A percentile compares a stretch with the other conserved stretches of the same genome.
Evolutionary conservation across 768 basidiomycete species (phyloP).

Genomic region (Collybia sordida): DNA sequence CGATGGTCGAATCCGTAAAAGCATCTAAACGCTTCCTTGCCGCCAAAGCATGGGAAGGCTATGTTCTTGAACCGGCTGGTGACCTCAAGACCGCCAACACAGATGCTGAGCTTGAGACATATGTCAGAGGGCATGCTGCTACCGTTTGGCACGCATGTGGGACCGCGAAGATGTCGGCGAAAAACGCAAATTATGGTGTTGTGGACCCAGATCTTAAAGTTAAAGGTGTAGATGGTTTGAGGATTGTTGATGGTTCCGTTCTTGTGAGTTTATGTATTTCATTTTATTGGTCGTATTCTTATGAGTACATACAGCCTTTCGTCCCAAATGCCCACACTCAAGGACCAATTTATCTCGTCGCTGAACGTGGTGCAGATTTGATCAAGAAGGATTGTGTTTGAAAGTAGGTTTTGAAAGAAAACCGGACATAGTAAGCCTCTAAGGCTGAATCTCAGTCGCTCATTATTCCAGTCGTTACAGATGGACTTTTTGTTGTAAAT

Average conservation of each 20-base stretch:
- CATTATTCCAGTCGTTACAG: too few relatives aligned
- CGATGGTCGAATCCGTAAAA: slow-evolving; percentile 9
- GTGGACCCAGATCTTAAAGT: slow-evolving; percentile 28
- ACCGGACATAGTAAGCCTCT: too few relatives aligned
- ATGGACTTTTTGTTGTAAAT: too few relatives aligned
- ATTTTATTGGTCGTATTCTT: background rate
- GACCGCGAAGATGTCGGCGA: slow-evolving; percentile 23
- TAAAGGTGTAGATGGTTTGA: slow-evolving; percentile 26
- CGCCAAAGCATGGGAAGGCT: slow-evolving; percentile 7
- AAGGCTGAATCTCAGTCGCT: background rate
- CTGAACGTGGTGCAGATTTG: slow-evolving; percentile 13
- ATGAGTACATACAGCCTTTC: slow-evolving; percentile 7
- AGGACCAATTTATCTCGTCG: slow-evolving; percentile 14
- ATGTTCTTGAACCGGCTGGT: slow-evolving; percentile 4
- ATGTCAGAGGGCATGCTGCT: slow-evolving; percentile 14
- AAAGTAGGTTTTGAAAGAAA: too few relatives aligned
- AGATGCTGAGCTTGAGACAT: slow-evolving; percentile 16
- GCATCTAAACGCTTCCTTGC: slow-evolving; percentile 2
- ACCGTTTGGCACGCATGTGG: slow-evolving; percentile 27
- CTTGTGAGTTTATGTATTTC: slow-evolving; percentile 11
- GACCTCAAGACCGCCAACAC: slow-evolving; percentile 8
- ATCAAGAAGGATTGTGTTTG: slow-evolving; percentile 7
- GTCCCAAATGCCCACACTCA: slow-evolving; percentile 15
- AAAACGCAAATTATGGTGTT: slow-evolving; percentile 21
- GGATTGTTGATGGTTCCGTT: slow-evolving; percentile 31